These are phyloP conservation scores for Hansfordia pulvinata DNA, from an alignment of 2,329 filamentous ascomycete species.

Conservation along the genomic window DNA sequence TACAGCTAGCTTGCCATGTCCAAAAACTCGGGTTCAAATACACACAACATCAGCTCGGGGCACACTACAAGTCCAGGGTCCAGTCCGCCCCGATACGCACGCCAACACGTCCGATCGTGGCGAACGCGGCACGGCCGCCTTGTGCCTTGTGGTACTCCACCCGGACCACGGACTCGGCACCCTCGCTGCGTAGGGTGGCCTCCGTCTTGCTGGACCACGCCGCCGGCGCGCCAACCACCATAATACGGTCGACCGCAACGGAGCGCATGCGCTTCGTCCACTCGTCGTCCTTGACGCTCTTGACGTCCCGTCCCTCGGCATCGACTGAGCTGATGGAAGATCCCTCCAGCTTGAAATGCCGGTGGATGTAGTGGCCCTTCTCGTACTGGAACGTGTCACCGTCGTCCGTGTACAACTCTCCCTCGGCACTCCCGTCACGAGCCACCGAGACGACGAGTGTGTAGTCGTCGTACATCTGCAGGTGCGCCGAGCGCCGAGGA, in stretches of 20 bases:
- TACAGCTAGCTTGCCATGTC: too few species aligned
- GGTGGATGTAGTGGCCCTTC: conserved; percentile 77
- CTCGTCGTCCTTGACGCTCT: conserved; percentile 49
- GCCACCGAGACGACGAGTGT: conserved; percentile 70
- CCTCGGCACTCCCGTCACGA: conserved; percentile 55
- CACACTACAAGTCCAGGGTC: conserved; percentile 23
- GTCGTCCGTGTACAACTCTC: conserved; percentile 82
- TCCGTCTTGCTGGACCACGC: conserved; percentile 53
- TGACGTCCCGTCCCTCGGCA: conserved; percentile 37
- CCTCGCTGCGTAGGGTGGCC: conserved; percentile 40
- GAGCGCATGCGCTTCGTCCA: conserved; percentile 70
- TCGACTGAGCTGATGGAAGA: conserved; percentile 57
- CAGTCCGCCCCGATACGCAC: conserved; percentile 40
- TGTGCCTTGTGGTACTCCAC: conserved; percentile 43
- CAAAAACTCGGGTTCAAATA: too few species aligned
- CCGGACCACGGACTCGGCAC: conserved; percentile 39
- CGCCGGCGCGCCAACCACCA: conserved; percentile 67
- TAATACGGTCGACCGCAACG: conserved; percentile 71
- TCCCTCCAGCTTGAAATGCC: conserved; percentile 55
- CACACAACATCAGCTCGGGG: too few species aligned
- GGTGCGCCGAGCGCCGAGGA: conserved; percentile 67
- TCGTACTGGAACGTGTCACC: conserved; percentile 86
- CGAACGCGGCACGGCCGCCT: conserved; percentile 34
- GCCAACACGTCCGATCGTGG: conserved; percentile 35
- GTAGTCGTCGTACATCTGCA: conserved; percentile 94